Percentiles rank a stretch among this genome's conserved stretches.
Evolutionary conservation across 148 eudicot genomes (phyloP).

Genomic region (Hydrangea macrophylla): DNA sequence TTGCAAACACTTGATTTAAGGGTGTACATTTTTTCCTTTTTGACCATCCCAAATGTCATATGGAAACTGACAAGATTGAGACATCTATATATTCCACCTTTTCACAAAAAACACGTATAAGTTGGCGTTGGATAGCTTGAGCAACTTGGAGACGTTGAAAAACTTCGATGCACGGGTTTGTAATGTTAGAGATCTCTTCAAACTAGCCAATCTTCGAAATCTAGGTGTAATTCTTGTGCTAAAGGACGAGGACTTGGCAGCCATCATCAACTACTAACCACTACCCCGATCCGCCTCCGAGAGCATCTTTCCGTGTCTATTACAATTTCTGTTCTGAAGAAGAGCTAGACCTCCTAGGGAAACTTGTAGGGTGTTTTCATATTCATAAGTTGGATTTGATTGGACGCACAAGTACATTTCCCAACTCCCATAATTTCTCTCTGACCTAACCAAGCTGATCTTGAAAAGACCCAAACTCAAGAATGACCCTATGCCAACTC

Average conservation of each 20-base stretch:
- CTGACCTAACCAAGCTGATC: background rate
- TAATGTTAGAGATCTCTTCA: background rate
- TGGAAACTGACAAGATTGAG: background rate
- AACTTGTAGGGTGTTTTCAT: no score
- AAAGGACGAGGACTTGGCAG: no score
- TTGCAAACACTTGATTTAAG: constrained; percentile 26
- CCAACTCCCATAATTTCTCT: background rate
- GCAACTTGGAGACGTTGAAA: background rate
- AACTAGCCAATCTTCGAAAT: background rate
- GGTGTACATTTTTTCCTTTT: no score
- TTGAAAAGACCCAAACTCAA: background rate
- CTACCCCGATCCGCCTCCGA: background rate
- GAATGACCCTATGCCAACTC: background rate
- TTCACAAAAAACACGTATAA: background rate
- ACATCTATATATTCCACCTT: background rate
- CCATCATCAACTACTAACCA: background rate
- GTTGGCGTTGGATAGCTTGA: background rate
- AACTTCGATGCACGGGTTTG: background rate
- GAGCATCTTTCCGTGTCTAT: no score
- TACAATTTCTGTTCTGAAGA: no score
- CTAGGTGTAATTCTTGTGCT: background rate
- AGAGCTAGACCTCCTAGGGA: no score
- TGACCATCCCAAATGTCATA: no score
- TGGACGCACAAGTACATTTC: background rate
- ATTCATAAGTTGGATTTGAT: background rate